phyloP scores from a whole-genome alignment of 176 grass and related monocot genomes.

The Saccharum officinarum region DNA sequence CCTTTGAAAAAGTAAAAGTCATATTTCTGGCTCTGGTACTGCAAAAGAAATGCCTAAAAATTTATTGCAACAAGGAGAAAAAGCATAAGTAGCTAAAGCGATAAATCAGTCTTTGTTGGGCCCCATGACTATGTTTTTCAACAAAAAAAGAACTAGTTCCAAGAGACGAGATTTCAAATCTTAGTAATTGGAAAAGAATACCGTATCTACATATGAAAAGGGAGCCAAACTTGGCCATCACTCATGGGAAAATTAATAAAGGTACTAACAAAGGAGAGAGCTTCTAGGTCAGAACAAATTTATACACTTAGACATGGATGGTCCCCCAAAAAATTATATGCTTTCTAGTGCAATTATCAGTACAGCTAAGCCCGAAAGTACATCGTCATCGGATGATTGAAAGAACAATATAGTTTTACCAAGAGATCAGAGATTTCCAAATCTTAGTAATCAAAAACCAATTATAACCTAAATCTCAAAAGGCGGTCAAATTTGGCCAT shows the following conservation, averaged over 20 bases:
- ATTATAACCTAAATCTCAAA: not conserved
- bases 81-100: too few relatives aligned
- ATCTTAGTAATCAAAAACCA: not conserved
- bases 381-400: not conserved
- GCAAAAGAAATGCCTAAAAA: not conserved
- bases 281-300: too few relatives aligned
- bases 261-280: too few relatives aligned
- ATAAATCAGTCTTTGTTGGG: too few relatives aligned
- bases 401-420: not conserved
- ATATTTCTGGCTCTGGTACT: too few relatives aligned
- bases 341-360: not conserved
- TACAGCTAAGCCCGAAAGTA: not conserved
- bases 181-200: not conserved
- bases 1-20: too few relatives aligned
- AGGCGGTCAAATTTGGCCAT: slow-evolving; percentile 24
- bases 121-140: too few relatives aligned
- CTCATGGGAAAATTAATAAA: too few relatives aligned
- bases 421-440: not conserved
- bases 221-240: not conserved
- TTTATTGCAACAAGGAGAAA: not conserved
- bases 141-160: not conserved
- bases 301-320: too few relatives aligned
- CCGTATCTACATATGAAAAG: not conserved
- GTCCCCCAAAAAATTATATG: not conserved
- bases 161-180: not conserved